Base-by-base conservation (phyloP, 2,329 filamentous ascomycete genomes). In the Colletotrichum orchidophilum region DNA sequence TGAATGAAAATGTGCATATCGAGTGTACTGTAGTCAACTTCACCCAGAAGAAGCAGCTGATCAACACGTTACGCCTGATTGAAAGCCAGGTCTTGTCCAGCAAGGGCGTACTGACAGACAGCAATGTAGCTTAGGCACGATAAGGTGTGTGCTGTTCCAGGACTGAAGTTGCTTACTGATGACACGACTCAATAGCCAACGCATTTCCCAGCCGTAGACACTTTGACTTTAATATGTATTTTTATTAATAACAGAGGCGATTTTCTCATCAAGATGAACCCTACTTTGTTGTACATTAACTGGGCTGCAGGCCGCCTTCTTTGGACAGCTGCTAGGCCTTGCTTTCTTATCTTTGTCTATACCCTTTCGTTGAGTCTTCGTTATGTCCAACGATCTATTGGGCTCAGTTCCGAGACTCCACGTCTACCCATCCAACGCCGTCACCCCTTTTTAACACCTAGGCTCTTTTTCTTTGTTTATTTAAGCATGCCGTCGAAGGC, bases 401-500 rank as follows among this genome's bases (percentile, higher is more conserved):
- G 66, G 66, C 49, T 57, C 54, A 61, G 46, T 39, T 52, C 66
- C 46, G 33, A 52, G 61, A 70, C 66, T 54, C 65, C 64, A 58
- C 35, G 18, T 75, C 73, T 75, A 75, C 70, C 73, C 71, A 72
- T 63, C 73, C 71, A 69, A 71, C 71, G 74, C 64, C 70, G 24
- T 70, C 12, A 54, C 55, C 66, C 33, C 24, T 26, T 46, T 42
- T 39, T 33, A 35, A 26, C 31, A n/a, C 35, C 21, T 15, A 70
- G 55, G 26, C 66, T 70, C 53, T 46, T 65, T 62, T 60, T 65
- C 39, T 39, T 33, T 62, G 65, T 74, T 75, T 78, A 81, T 75
- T 79, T 80, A 68, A 88, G 77, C 74, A 83, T 83, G 69, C 76
- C 80, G 76, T 91, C 94, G 82, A 98, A 98, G 49, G 95, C 93